Evolutionary conservation across 179 eudicot species (phyloP).

Genomic region (Nepenthes alata): DNA sequence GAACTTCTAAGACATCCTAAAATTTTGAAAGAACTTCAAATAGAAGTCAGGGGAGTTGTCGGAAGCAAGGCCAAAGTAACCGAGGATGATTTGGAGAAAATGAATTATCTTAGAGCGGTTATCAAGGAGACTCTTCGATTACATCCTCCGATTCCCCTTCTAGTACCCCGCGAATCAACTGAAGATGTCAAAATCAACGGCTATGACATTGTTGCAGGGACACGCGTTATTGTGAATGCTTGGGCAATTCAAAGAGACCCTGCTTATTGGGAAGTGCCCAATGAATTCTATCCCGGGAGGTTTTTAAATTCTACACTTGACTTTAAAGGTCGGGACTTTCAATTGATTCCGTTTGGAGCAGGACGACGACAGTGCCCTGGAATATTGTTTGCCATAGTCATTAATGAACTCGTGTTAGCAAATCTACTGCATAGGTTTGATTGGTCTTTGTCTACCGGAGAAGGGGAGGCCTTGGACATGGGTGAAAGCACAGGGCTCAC

Average conservation of each 20-base stretch:
- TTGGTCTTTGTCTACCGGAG: no score
- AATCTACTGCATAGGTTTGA: slow-evolving; percentile 11
- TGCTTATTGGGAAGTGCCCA: slow-evolving; percentile 9
- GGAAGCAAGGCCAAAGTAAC: not conserved
- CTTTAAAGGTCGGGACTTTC: slow-evolving; percentile 12
- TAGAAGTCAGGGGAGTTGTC: slow-evolving; percentile 12
- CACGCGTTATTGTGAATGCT: slow-evolving; percentile 5
- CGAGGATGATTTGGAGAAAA: slow-evolving; percentile 8
- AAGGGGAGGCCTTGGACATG: no score
- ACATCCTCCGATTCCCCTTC: slow-evolving; percentile 13
- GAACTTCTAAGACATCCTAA: slow-evolving; percentile 11
- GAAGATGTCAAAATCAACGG: slow-evolving; percentile 6
- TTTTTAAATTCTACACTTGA: slow-evolving; percentile 10
- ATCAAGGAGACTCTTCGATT: slow-evolving; percentile 9
- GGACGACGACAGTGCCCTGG: slow-evolving; percentile 10
- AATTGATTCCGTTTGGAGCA: slow-evolving; percentile 17
- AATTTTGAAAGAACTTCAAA: slow-evolving; percentile 14
- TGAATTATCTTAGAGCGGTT: slow-evolving; percentile 8
- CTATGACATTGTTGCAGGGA: slow-evolving; percentile 6
- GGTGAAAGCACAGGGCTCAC: no score
- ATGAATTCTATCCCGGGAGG: slow-evolving; percentile 13
- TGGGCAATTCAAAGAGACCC: slow-evolving; percentile 12
- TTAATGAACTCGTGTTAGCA: slow-evolving; percentile 12
- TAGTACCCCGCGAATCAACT: slow-evolving; percentile 8
- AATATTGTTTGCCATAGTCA: not conserved